Evolutionary conservation across 1,284 basidiomycete genomes (phyloP), one percentile per base, ranked within the genome.

Genomic region (Pseudozyma sp.): DNA sequence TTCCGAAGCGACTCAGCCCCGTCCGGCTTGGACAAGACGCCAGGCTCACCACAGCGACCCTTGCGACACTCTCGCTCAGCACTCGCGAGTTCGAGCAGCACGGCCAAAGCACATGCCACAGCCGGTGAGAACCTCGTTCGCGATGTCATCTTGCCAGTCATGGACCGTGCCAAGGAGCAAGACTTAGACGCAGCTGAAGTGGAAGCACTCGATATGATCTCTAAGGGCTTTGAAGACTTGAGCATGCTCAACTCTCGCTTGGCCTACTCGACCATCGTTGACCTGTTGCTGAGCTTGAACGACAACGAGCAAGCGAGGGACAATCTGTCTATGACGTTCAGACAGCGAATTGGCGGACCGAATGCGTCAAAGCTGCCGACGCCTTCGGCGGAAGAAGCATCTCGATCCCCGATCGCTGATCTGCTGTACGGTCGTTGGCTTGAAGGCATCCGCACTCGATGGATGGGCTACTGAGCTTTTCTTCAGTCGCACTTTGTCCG

Each of bases 371-470:
- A 72, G 42, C 63, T 68, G 36, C 59, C 54, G 12, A 56, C 53
- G 18, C 35, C 64, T 1, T 49, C 70, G 14, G 70, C 66, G 16
- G 66, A 73, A 35, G 77, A 78, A 45, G 78, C 81, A 36, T 77
- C 85, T 36, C 78, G 87, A 51, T 88, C 87, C 71, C 94, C 95
- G 1, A 94, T 98, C 43, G 92, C 94, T 18, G 95, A 97, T 83
- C 88, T 98, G 73, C 87, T 98, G 34, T 98, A 97, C 85, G 92
- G 95, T 88, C 90, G 96, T 51, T 98, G 95, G 95, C 87, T 97
- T 31, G 93, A 97, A 82, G 94, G 94, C 1, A 86, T 97, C 19
- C 56, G 79, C 1, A 76, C 60, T 8, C 73, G 83, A 1, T 84
- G 83, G 83, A 68, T 74, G 54, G 77, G 75, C 35, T 78, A 70